phyloP scores from a whole-genome alignment of 106 monocot genomes.

The Dendrobium chrysotoxum region DNA sequence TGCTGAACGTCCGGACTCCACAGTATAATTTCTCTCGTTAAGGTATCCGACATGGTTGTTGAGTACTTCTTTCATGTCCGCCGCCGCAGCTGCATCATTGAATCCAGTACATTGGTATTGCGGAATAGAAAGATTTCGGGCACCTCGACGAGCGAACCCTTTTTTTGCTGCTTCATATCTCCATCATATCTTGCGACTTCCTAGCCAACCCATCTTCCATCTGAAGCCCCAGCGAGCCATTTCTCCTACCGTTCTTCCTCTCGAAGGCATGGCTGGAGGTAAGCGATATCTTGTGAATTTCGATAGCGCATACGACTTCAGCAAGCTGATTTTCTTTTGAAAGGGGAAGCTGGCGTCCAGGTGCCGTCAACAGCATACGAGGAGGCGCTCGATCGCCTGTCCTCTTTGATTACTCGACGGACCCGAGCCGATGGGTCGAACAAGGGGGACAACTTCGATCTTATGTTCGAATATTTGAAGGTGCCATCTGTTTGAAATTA shows the following conservation, averaged over 20 bases:
- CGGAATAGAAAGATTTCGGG: background rate
- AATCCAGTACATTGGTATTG: background rate
- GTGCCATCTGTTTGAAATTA: conserved; percentile 14
- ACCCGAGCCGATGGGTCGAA: conserved; percentile 58
- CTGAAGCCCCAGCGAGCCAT: background rate
- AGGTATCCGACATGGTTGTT: too few species aligned
- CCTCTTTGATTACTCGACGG: conserved; percentile 74
- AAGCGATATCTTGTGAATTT: background rate
- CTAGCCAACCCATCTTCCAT: background rate
- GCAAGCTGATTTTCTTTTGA: background rate
- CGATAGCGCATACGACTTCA: background rate
- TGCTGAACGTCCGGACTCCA: too few species aligned
- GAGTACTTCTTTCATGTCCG: background rate
- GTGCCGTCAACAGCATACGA: conserved; percentile 38
- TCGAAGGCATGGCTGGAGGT: conserved; percentile 7
- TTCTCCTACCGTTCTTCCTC: background rate
- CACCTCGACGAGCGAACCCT: background rate
- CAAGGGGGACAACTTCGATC: conserved; percentile 59
- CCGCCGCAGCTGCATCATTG: background rate
- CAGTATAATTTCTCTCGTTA: too few species aligned
- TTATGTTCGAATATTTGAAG: conserved; percentile 68
- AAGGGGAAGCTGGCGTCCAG: background rate
- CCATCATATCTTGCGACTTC: background rate
- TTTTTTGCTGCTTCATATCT: background rate
- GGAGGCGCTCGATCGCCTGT: conserved; percentile 57